Evolutionary conservation across 2,329 filamentous ascomycete genomes (phyloP), one percentile per base, ranked within the genome.

Genomic region (Aureobasidium pullulans): DNA sequence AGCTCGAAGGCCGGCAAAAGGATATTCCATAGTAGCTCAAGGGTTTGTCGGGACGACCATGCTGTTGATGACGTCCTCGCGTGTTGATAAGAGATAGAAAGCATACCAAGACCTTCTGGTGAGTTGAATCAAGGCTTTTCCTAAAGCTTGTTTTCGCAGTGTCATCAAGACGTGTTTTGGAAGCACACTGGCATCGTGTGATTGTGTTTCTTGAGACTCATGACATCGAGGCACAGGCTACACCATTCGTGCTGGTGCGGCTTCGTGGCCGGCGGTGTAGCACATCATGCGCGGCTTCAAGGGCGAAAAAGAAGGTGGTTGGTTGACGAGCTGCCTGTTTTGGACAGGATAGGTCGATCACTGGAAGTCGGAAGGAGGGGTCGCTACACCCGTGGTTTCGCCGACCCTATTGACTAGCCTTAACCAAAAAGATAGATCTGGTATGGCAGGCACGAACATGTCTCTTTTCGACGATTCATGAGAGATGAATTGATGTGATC

Each of bases 291-390:
- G 39, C 28, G 40, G 29, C 7, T 19, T 29, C 36, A 42, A 23
- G 37, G 10, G 19, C 11, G 23, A 23, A 37, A 53, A n/a, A 42
- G 16, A 50, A 19, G 29, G 52, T 44, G 29, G n/a, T 56, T 44
- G 52, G 29, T 44, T 7, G 3, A n/a, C 40, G 52, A 56, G 52
- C 52, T 56, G 52, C 52, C 52, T 56, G 4, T 56, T 56, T 34
- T 5, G 52, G 52, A 36, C n/a, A 16, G 29, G 8, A 19, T 19
- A 3, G 5, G 52, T n/a, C 39, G 52, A 56, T 56, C 52, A 43
- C n/a, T 56, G 6, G n/a, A 15, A 44, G n/a, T 23, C 11, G 29
- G 50, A 36, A 39, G 28, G 39, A 36, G 31, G 29, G 2, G 3
- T 43, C n/a, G 16, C 23, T 31, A 28, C 11, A 31, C 39, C 28